Conservation (phyloP, 805 yeast genomes). For the Lipomyces starkeyi region DNA sequence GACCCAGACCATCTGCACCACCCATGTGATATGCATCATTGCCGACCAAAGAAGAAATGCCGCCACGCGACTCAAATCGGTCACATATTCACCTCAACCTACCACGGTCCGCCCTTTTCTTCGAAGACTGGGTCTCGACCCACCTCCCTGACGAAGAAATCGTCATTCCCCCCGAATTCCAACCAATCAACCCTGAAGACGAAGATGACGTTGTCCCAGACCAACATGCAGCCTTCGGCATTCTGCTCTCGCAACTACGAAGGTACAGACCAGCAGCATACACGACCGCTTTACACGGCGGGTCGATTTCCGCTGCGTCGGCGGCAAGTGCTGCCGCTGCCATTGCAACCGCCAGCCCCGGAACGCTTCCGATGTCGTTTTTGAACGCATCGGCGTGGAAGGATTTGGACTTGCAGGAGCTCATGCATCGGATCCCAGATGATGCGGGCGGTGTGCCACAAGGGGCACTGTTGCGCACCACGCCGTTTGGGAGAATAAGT, state of each 20-base stretch:
- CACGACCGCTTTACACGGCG: conserved; percentile 33
- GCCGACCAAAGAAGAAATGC: conserved; percentile 1
- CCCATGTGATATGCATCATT: not conserved
- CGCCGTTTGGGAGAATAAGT: conserved; percentile 20
- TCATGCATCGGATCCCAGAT: conserved; percentile 22
- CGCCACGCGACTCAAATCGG: conserved; percentile 34
- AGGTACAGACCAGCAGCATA: conserved; percentile 36
- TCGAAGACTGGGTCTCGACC: conserved; percentile 36
- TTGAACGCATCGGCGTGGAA: conserved; percentile 39
- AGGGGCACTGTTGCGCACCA: not conserved
- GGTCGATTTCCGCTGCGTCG: conserved; percentile 35
- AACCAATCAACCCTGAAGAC: conserved; percentile 39
- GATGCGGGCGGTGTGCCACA: not conserved
- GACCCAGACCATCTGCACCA: too few relatives aligned
- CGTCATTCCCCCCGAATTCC: conserved; percentile 36
- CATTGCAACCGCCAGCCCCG: conserved; percentile 33
- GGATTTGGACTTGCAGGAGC: conserved; percentile 32
- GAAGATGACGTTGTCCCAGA: conserved; percentile 41
- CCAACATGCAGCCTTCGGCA: conserved; percentile 40
- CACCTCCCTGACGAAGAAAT: conserved; percentile 37
- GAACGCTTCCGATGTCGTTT: conserved; percentile 32
- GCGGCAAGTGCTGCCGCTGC: conserved; percentile 39
- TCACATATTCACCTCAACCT: conserved; percentile 37
- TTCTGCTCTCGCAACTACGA: conserved; percentile 34
- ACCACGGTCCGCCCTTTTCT: conserved; percentile 33